Evolutionary conservation across 2,329 filamentous ascomycete genomes (phyloP).

Genomic region (Albophoma yamanashiensis): DNA sequence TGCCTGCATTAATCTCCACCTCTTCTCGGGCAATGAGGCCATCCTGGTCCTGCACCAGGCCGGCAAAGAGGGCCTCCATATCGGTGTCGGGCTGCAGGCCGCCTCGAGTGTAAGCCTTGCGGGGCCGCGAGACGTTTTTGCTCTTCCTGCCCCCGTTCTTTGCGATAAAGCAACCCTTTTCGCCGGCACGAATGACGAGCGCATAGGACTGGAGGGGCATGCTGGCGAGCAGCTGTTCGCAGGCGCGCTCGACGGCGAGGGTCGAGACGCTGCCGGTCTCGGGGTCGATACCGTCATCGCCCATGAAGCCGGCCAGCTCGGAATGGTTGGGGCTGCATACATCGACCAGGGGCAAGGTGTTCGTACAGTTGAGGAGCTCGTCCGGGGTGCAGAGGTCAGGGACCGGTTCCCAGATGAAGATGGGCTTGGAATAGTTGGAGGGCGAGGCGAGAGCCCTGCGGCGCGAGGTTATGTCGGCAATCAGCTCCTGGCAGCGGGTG

Average conservation of each 20-base stretch:
- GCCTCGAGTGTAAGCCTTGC: conserved; percentile 35
- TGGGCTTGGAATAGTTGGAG: conserved; percentile 40
- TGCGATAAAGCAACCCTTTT: conserved; percentile 59
- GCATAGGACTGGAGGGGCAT: conserved; percentile 56
- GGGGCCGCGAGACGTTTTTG: conserved; percentile 19
- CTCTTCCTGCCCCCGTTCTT: conserved; percentile 44
- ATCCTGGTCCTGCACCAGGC: conserved; percentile 41
- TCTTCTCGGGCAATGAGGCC: conserved; percentile 45
- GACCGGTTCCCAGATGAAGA: conserved; percentile 93
- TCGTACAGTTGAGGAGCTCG: conserved; percentile 53
- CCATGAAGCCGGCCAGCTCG: conserved; percentile 83
- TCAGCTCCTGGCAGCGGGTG: conserved; percentile 62
- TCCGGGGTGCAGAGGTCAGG: conserved; percentile 75
- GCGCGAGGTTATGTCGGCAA: conserved; percentile 56
- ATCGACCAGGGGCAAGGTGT: conserved; percentile 50
- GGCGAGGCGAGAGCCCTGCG: conserved; percentile 29
- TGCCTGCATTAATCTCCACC: conserved; percentile 51
- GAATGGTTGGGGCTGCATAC: conserved; percentile 72
- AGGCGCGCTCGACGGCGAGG: conserved; percentile 43
- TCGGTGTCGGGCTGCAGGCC: conserved; percentile 49
- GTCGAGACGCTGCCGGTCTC: conserved; percentile 43
- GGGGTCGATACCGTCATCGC: conserved; percentile 42
- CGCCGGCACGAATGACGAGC: conserved; percentile 60
- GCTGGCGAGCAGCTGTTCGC: conserved; percentile 50
- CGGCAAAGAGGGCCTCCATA: conserved; percentile 51